These are phyloP conservation scores for Oryza rufipogon DNA, from an alignment of 176 grass and related monocot species.

Conservation along the genomic window DNA sequence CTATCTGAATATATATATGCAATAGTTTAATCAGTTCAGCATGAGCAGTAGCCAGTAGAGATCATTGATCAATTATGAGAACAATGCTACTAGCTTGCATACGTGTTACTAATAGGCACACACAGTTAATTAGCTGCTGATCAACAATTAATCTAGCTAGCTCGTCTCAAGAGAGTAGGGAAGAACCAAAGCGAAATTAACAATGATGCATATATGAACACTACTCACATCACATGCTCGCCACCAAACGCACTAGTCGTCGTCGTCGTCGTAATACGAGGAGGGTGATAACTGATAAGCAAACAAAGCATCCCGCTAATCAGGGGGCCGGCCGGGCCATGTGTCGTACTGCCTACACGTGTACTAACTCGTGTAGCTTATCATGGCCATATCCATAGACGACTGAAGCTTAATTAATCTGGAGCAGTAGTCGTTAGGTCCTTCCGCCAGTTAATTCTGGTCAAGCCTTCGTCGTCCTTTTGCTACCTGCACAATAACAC, in stretches of 20 bases:
- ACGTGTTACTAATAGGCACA: neutral
- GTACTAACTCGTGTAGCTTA: constrained; percentile 2
- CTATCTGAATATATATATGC: neutral
- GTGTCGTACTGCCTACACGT: neutral
- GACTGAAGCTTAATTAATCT: neutral
- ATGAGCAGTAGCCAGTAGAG: neutral
- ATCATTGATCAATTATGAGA: neutral
- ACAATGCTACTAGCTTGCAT: too few relatives aligned
- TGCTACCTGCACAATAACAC: too few relatives aligned
- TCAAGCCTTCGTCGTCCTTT: neutral
- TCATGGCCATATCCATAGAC: neutral
- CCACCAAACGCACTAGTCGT: constrained; percentile 30
- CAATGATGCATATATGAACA: neutral
- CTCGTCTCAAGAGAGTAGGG: neutral
- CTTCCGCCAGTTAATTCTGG: neutral
- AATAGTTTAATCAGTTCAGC: neutral
- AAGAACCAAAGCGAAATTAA: too few relatives aligned
- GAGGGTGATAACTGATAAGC: neutral
- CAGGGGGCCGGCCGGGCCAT: constrained; percentile 3
- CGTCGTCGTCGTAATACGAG: neutral
- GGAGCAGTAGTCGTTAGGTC: neutral
- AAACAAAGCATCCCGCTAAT: constrained; percentile 35
- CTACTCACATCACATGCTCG: constrained; percentile 30
- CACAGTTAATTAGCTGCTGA: neutral
- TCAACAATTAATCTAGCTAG: neutral